Base-by-base conservation (phyloP, 202 grass and related monocot genomes). In the Carex sylvatica region DNA sequence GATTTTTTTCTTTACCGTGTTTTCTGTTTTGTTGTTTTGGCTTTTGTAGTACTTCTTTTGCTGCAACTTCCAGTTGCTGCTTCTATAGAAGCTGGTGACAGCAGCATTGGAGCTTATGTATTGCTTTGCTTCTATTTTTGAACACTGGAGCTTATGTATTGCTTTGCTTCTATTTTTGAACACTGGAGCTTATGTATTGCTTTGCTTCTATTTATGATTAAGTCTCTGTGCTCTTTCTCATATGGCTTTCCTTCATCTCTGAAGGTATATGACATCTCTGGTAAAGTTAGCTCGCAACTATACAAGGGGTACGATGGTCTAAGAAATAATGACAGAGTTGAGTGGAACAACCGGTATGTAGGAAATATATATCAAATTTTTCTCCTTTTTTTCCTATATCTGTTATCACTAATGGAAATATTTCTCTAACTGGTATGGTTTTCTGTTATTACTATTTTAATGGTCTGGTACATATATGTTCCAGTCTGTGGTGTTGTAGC, bases 321-420 rank as follows among this genome's bases (percentile, higher is more conserved):
- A 69, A 90, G 64, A 49, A 80, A 52, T 46, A 84, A 65, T 56
- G 81, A 92, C 71, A 97, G 84, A 72, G 74, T 94, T 38, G 89
- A 97, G 71, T 97, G 94, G 94, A 97, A 90, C 65, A 94, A 92
- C 59, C 84, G 91, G 94, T 94, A 72, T 58, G 70, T 65, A 53
- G 55, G 65, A 9, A 18, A 12, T 36, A 13, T 46, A 18, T 15
- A 78, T 9, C 3, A 38, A 77, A 78, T 65, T 84, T 13, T 6
- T 13, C 69, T 15, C 70, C 59, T 1, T 26, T 61, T 83, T 83
- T 4, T 83, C 77, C 18, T 33, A 15, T 18, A 46, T 46, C 55
- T 26, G 75, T 5, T 33, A 67, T 82, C 69, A 31, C 38, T 72
- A 10, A 83, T 40, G 58, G 44, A 4, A 35, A 47, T 69, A 56